Evolutionary conservation across 2,329 filamentous ascomycete species (phyloP), one percentile per base, ranked within the genome.

Genomic region (Cytospora piceicola): DNA sequence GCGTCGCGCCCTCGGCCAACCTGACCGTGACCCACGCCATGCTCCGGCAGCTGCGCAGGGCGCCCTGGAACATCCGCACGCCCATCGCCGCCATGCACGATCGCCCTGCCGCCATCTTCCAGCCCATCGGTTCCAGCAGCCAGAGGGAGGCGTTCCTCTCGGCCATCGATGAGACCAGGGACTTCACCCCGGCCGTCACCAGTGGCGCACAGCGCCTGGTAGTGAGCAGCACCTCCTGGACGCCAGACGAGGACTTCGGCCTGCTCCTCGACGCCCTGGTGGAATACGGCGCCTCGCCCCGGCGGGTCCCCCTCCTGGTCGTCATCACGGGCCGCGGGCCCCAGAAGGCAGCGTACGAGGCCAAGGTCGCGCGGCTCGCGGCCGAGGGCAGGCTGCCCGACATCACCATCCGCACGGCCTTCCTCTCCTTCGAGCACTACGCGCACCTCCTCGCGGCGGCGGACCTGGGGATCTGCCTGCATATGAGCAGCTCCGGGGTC

Each of bases 221-320:
- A 9, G 92, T 98, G 46, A 96, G 92, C 78, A 95, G 93, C 65
- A 99, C 95, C 0, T 97, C 94, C 14, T 99, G 95, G 95, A 99
- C 95, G 0, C 87, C 93, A 0, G 95, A 99, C 73, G 95, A 99
- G 76, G 94, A 99, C 77, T 98, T 99, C 75, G 89, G 88, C 0
- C 78, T 99, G 5, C 84, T 99, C 2, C 89, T 99, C 4, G 88
- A 93, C 59, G 94, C 93, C 0, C 82, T 99, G 0, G 88, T 92
- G 14, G 77, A 80, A 9, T 97, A 97, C 74, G 78, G 80, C 49
- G 69, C 75, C 14, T 64, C 75, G 2, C 57, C 73, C 75, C 53
- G 71, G 4, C 75, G 81, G 0, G 78, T 88, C 0, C 93, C 93
- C 0, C 81, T 98, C n/a, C 79, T 96, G 2, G 93, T 90, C 49